A percentile compares a stretch with the other conserved stretches of the same genome.
phyloP scores from a whole-genome alignment of 208 protist genomes.

The Leishmania tropica region DNA sequence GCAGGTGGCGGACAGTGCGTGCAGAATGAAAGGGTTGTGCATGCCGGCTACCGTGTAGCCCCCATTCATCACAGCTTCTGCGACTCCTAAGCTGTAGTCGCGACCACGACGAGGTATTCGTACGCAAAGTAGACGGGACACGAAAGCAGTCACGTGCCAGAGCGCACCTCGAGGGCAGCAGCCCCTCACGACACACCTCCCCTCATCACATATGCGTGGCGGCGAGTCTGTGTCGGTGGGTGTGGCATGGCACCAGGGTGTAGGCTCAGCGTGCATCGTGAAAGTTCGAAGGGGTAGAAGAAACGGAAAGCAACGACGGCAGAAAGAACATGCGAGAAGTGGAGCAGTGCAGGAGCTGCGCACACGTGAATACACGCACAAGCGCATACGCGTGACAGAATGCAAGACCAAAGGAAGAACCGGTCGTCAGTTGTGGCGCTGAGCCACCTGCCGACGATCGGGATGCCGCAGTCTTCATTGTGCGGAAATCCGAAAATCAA shows the following conservation, averaged over 20 bases:
- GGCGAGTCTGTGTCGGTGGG: neutral
- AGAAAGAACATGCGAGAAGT: neutral
- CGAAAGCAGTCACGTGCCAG: neutral
- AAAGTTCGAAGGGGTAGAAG: neutral
- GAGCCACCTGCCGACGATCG: no score
- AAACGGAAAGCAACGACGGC: neutral
- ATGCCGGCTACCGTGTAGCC: neutral
- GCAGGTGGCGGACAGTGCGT: neutral
- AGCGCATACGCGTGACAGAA: no score
- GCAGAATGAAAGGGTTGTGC: neutral
- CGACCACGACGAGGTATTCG: neutral
- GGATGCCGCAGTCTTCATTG: neutral
- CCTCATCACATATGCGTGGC: no score
- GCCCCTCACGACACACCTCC: no score
- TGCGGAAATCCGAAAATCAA: neutral
- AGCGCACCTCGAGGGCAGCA: neutral
- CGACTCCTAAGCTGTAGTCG: neutral
- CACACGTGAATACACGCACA: neutral
- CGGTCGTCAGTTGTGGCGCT: neutral
- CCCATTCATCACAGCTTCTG: neutral
- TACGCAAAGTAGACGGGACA: neutral
- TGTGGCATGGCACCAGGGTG: neutral
- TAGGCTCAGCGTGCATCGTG: neutral
- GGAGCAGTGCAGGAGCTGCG: neutral
- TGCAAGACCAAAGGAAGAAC: neutral